A percentile compares a stretch with the other conserved stretches of the same genome.
Conservation (phyloP, 176 grass and related monocot genomes). For the Musa beccarii region DNA sequence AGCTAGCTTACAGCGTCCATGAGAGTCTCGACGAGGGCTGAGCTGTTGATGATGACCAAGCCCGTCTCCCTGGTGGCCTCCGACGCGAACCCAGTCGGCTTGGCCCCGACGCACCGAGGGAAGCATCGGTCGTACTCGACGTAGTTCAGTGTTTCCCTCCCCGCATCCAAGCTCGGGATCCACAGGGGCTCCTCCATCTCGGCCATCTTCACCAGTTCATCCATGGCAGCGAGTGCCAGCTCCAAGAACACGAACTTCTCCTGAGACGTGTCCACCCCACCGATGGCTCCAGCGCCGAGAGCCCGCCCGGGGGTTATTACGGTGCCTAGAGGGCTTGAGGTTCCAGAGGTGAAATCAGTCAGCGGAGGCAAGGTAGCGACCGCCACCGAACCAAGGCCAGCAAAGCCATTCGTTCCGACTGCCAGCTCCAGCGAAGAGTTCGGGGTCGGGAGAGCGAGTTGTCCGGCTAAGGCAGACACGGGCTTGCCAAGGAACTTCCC, state of each 20-base stretch:
- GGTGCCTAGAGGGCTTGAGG: conserved; percentile 34
- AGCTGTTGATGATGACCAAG: conserved; percentile 41
- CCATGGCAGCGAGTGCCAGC: conserved; percentile 56
- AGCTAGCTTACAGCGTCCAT: conserved; percentile 59
- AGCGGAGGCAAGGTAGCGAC: conserved; percentile 14
- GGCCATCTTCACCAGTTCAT: conserved; percentile 91
- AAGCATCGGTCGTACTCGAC: conserved; percentile 62
- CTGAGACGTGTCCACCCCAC: conserved; percentile 30
- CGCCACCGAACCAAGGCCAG: conserved; percentile 11
- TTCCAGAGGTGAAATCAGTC: conserved; percentile 28
- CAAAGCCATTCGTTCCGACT: conserved; percentile 29
- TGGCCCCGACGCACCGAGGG: conserved; percentile 38
- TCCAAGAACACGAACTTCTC: conserved; percentile 56
- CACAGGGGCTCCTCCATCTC: conserved; percentile 66
- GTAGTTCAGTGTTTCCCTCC: conserved; percentile 41
- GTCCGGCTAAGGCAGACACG: conserved; percentile 7
- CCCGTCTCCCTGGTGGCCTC: conserved; percentile 71
- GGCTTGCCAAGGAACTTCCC: conserved; percentile 61
- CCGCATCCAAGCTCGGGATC: conserved; percentile 34
- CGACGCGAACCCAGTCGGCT: conserved; percentile 48
- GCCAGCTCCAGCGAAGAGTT: conserved; percentile 50
- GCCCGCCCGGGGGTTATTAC: conserved; percentile 36
- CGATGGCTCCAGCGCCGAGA: conserved; percentile 1
- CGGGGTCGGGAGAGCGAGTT: conserved; percentile 8
- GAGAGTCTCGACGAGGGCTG: conserved; percentile 59